Evolutionary conservation across 129 eudicot species (phyloP), one percentile per base, ranked within the genome.

Genomic region (Ambrosia trifida): DNA sequence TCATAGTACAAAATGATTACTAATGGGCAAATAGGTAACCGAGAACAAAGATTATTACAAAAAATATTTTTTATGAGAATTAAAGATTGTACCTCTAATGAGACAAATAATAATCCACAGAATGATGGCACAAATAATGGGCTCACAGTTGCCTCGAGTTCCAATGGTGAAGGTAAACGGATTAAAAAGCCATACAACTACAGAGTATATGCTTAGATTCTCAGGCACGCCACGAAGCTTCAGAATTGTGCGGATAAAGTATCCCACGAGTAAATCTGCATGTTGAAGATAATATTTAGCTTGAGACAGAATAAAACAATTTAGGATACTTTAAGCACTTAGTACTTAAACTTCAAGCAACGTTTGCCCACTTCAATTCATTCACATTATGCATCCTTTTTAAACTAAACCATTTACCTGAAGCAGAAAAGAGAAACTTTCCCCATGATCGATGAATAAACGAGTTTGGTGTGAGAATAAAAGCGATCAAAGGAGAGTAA

Each of bases 91-190:
- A 95, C 99, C 99, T 52, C 81, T 86, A 85, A 95, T 77, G 70
- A 95, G 88, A 83, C 94, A 95, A 31, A 83, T 73, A 66, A 95
- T 85, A 79, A 90, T 84, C 99, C 99, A 95, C 69, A 95, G 79
- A 72, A 95, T 82, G 72, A 85, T 91, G 77, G 97, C 95, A 81
- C 99, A 95, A 46, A 95, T 81, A 70, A 90, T 81, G 41, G 99
- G 99, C 81, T 95, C 99, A 78, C 99, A 95, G 73, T 95, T 95
- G 79, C 99, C 99, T 24, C 97, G 89, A 5, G 99, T 95, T 78
- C 99, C 99, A 73, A 95, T 95, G 44, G 99, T 95, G 85, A 95
- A 95, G 72, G 99, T 95, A 72, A 90, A 95, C 7, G 99, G 99
- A 77, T 95, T 95, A 76, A 95, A 95, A 81, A 95, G 96, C 99